phyloP scores from a whole-genome alignment of 176 grass and related monocot genomes.

The Zea mays region Zm-B73-REFERENCE-NAM-5.0 NC_050102.1:150378501-150379000 shows the following conservation, averaged over 20 bases:
- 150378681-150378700: neutral
- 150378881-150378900: neutral
- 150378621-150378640: constrained; percentile 11
- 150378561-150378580: neutral
- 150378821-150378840: constrained; percentile 1
- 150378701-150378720: neutral
- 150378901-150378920: neutral
- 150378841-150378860: neutral
- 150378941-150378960: neutral
- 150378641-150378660: neutral
- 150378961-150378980: constrained; percentile 5
- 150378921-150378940: neutral
- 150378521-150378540: constrained; percentile 1
- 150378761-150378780: neutral
- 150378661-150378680: neutral
- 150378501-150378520: constrained; percentile 30
- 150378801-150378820: neutral
- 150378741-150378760: neutral
- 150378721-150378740: neutral
- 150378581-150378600: neutral
- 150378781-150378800: neutral
- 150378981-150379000: neutral
- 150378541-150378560: neutral
- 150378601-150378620: neutral
- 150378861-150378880: neutral